Percentiles rank a stretch among this genome's conserved stretches.
phyloP scores from a whole-genome alignment of 2,329 filamentous ascomycete species.

The Lizonia empirigonia region DNA sequence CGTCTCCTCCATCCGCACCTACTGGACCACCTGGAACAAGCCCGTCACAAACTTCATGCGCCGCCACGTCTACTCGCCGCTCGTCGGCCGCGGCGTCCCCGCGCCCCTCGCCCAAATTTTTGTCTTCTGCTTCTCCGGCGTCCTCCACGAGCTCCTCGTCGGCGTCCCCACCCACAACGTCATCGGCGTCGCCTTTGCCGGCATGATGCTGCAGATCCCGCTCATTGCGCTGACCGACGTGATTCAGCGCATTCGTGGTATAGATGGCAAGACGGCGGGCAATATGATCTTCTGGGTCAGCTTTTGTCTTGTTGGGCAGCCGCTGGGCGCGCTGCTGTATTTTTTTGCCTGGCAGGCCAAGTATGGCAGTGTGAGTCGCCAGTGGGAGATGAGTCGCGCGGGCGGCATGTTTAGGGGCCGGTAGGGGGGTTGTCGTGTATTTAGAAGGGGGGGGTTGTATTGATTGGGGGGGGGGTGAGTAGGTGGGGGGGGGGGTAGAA shows the following conservation, averaged over 20 bases:
- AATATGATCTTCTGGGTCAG: conserved; percentile 97
- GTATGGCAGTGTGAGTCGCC: conserved; percentile 76
- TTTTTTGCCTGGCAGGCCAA: conserved; percentile 99
- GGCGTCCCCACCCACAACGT: conserved; percentile 94
- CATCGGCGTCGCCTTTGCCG: conserved; percentile 87
- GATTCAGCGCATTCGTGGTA: conserved; percentile 77
- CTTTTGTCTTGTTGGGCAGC: conserved; percentile 94
- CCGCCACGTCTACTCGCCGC: conserved; percentile 86
- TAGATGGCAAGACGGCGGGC: conserved; percentile 77
- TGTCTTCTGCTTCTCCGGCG: conserved; percentile 86
- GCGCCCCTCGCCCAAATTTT: conserved; percentile 71
- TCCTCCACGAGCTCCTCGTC: conserved; percentile 90
- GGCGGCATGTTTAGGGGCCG: conserved; percentile 30
- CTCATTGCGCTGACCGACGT: conserved; percentile 81
- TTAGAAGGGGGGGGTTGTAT: background rate
- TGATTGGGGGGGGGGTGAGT: too few relatives aligned
- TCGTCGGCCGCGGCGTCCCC: conserved; percentile 83
- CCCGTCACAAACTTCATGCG: conserved; percentile 98
- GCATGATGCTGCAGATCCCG: conserved; percentile 92
- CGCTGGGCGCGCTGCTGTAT: conserved; percentile 87
- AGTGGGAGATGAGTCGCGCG: conserved; percentile 32
- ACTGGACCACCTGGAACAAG: conserved; percentile 98
- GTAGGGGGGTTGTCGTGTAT: background rate
- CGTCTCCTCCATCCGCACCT: conserved; percentile 73
- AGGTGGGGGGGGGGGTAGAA: too few relatives aligned